Evolutionary conservation across 139 green algal species (phyloP).

Genomic region (Axilococcus clingmanii): DNA sequence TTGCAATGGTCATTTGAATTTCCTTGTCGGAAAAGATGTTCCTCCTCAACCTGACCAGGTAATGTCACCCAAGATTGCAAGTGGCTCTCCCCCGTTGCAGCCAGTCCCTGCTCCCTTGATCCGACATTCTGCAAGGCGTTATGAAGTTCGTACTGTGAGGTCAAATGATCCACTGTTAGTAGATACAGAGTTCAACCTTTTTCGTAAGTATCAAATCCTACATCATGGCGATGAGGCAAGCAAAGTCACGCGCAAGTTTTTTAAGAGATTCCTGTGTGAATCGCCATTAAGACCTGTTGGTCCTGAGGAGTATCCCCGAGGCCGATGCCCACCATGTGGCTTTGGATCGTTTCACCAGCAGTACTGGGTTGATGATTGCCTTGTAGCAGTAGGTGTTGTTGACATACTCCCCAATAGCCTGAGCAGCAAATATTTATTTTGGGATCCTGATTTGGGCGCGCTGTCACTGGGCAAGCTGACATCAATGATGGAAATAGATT

Average conservation of each 20-base stretch:
- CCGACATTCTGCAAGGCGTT: conserved; percentile 8
- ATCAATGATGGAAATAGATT: conserved; percentile 76
- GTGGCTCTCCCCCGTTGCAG: too few species aligned
- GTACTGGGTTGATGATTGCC: conserved; percentile 76
- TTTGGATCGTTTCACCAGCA: conserved; percentile 92
- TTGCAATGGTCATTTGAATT: too few species aligned
- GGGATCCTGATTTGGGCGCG: conserved; percentile 62
- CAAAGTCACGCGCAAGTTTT: conserved; percentile 31
- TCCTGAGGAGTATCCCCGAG: conserved; percentile 7
- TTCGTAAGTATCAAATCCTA: conserved; percentile 25
- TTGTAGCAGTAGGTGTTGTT: conserved; percentile 87
- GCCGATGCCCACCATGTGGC: conserved; percentile 11
- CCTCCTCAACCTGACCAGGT: too few species aligned
- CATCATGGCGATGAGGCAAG: conserved; percentile 47
- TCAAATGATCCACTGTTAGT: conserved; percentile 10
- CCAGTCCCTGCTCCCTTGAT: not conserved
- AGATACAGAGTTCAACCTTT: conserved; percentile 21
- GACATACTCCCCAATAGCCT: conserved; percentile 79
- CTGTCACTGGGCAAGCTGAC: conserved; percentile 62
- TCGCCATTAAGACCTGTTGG: conserved; percentile 35
- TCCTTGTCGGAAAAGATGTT: too few species aligned
- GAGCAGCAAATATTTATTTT: conserved; percentile 91
- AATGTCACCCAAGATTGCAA: too few species aligned
- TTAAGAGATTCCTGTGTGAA: conserved; percentile 66
- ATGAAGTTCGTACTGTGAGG: conserved; percentile 15